Conservation (phyloP, 2,329 filamentous ascomycete genomes). For the Calcarisporium arbuscula region DNA sequence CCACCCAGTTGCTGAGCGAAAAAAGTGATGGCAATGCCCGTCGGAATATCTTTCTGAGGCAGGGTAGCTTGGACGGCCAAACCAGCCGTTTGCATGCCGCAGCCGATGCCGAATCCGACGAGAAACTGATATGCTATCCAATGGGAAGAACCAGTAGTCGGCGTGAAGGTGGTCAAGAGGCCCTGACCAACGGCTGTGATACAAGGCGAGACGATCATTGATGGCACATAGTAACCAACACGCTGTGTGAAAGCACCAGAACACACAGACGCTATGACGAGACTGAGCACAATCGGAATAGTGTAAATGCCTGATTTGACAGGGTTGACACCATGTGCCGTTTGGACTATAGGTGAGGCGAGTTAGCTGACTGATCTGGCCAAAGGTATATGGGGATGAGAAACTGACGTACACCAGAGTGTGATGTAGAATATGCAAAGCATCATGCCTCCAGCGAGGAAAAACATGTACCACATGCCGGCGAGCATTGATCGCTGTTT, state of each 20-base stretch:
- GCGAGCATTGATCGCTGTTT: constrained; percentile 48
- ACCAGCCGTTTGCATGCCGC: constrained; percentile 51
- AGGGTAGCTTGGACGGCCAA: constrained; percentile 52
- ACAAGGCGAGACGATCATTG: constrained; percentile 45
- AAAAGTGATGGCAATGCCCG: constrained; percentile 49
- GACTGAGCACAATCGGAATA: constrained; percentile 48
- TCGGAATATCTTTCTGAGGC: constrained; percentile 44
- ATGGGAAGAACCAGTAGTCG: constrained; percentile 36
- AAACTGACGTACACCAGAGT: constrained; percentile 47
- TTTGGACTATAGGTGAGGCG: constrained; percentile 39
- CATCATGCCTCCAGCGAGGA: constrained; percentile 44
- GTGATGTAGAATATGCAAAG: constrained; percentile 49
- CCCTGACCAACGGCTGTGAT: constrained; percentile 48
- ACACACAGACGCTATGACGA: constrained; percentile 45
- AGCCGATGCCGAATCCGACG: constrained; percentile 51
- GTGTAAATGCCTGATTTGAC: constrained; percentile 52
- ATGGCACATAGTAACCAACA: constrained; percentile 54
- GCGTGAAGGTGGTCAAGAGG: constrained; percentile 49
- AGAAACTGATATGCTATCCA: constrained; percentile 58
- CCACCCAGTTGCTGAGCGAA: constrained; percentile 55
- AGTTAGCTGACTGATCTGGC: constrained; percentile 11
- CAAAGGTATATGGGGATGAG: neutral
- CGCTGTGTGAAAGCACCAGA: constrained; percentile 43
- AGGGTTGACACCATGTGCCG: constrained; percentile 45
- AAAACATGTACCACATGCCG: constrained; percentile 39